Base-by-base conservation (phyloP, 352 stramenopile species). In the Phytopythium sindhum region DNA sequence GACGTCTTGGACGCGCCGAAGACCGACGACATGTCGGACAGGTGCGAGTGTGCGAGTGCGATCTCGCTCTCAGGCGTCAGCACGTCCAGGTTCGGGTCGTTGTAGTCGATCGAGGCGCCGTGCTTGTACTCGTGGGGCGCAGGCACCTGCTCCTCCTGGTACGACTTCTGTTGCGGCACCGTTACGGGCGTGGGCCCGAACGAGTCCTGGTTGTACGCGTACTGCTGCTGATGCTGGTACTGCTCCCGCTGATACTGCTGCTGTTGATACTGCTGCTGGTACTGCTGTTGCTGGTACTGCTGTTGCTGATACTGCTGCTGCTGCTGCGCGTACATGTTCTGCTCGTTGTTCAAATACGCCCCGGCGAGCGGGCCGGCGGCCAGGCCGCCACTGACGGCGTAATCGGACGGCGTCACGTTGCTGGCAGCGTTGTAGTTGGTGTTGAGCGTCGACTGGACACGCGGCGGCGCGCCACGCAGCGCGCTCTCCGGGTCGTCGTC, bases 21-120 rank as follows among this genome's bases (percentile, higher is more conserved):
- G 41, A 63, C 57, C 29, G 74, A 68, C 7, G 76, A 75, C 44
- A 79, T 37, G 12, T 57, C 57, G 39, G 77, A 82, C 65, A 73
- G 63, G 50, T 71, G 70, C 24, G 77, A 68, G 35, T 78, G 68
- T 19, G 67, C 73, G 8, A 80, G 69, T 9, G 63, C 69, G 17
- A 89, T 89, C 51, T 89, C 77, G 62, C 77, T 88, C 11, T 65
- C 65, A n/a, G 82, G 80, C 14, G 82, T 88, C n/a, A 91, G 64
- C 50, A 88, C 61, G 64, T 89, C 82, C 14, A 87, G 63, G 24
- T 72, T 74, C 28, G 72, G 74, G 57, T 88, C 74, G 66, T 84
- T 78, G 51, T 78, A 77, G 58, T 84, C 70, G 37, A 81, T 65
- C 45, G 61, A 65, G 21, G n/a, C 63, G 10, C 55, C 61, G 28